A percentile compares a stretch with the other conserved stretches of the same genome.
These are phyloP conservation scores for Auricularia sp. DNA, from an alignment of 768 basidiomycete species.

Conservation along the genomic window DNA sequence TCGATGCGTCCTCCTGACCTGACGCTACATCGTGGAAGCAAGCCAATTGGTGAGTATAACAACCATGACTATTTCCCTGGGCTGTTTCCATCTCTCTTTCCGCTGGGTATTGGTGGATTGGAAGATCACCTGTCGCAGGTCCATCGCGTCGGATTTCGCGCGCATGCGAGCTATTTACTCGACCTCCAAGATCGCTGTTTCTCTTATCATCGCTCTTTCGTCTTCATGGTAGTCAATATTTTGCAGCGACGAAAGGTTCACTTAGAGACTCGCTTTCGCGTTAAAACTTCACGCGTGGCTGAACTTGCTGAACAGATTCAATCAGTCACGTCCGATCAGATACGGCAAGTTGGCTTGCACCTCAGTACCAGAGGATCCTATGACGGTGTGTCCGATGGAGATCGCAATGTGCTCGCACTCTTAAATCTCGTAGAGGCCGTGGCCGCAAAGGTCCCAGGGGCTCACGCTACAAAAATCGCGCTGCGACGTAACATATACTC, in stretches of 20 bases:
- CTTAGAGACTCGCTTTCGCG: conserved; percentile 15
- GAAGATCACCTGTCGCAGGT: conserved; percentile 10
- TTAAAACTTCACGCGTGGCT: no score
- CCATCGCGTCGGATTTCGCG: conserved; percentile 10
- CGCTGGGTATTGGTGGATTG: conserved; percentile 23
- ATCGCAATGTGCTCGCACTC: conserved; percentile 15
- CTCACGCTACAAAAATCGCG: conserved; percentile 13
- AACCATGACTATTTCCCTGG: conserved; percentile 23
- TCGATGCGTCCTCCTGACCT: conserved; percentile 8
- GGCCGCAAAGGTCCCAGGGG: no score
- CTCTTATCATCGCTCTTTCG: conserved; percentile 16
- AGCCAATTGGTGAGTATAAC: conserved; percentile 20
- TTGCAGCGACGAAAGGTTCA: conserved; percentile 16
- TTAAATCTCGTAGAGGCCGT: no score
- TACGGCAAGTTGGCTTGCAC: conserved; percentile 2
- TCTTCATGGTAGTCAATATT: conserved; percentile 21
- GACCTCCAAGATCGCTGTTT: conserved; percentile 14
- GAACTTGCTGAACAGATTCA: no score
- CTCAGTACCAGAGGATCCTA: conserved; percentile 6
- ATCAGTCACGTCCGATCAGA: conserved; percentile 2
- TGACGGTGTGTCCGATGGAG: conserved; percentile 6
- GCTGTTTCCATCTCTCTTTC: conserved; percentile 19
- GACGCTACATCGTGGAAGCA: conserved; percentile 11
- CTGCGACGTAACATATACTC: conserved; percentile 16
- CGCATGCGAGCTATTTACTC: conserved; percentile 17